Evolutionary conservation across 257 asterid genomes (phyloP).

Genomic region (Hygrophila difformis): DNA sequence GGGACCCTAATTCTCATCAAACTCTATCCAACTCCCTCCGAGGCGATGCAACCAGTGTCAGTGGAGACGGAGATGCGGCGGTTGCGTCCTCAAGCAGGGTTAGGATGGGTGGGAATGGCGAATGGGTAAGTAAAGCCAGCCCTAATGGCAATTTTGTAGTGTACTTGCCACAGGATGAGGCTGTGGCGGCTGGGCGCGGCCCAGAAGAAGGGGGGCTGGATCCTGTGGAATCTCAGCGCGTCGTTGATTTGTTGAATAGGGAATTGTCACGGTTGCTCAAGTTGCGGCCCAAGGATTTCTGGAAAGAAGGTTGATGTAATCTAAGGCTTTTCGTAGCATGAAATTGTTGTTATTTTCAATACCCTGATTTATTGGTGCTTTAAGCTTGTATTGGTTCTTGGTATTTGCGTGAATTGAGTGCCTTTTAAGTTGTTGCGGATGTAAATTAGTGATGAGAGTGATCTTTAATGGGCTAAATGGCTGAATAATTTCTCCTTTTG

Average conservation of each 20-base stretch:
- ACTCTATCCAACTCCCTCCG: slow-evolving; percentile 54
- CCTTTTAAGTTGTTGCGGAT: slow-evolving; percentile 11
- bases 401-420: no score
- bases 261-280: slow-evolving; percentile 74
- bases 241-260: slow-evolving; percentile 77
- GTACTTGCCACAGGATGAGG: slow-evolving; percentile 97
- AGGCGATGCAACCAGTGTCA: slow-evolving; percentile 6
- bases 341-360: no score
- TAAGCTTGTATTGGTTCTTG: no score
- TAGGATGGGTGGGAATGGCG: slow-evolving; percentile 37
- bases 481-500: neutral
- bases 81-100: slow-evolving; percentile 30
- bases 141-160: slow-evolving; percentile 50
- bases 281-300: slow-evolving; percentile 67
- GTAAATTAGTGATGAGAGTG: neutral
- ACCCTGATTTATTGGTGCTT: no score
- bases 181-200: slow-evolving; percentile 83
- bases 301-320: slow-evolving; percentile 84
- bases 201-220: slow-evolving; percentile 83
- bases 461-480: neutral
- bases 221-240: slow-evolving; percentile 81
- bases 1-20: slow-evolving; percentile 31
- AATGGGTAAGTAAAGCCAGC: slow-evolving; percentile 28
- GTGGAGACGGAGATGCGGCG: slow-evolving; percentile 14
- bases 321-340: no score